Evolutionary conservation across 305 asterid species (phyloP).

Genomic region (Fraxinus dipetala): DNA sequence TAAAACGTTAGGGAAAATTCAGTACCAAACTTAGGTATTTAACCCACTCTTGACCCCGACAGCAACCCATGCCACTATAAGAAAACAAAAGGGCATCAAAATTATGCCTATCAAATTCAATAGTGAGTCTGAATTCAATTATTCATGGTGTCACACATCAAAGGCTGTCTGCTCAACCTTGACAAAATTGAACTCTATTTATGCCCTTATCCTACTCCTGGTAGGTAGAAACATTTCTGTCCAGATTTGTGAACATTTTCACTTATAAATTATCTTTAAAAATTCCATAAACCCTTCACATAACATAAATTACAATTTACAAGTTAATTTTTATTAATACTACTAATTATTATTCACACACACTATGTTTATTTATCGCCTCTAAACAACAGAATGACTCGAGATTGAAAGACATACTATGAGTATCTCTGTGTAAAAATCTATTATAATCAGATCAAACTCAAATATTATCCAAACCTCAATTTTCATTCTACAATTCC

Average conservation of each 20-base stretch:
- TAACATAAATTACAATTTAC: not conserved
- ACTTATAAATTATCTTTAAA: not conserved
- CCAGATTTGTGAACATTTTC: not conserved
- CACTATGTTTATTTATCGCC: not conserved
- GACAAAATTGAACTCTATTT: not conserved
- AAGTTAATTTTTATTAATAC: not conserved
- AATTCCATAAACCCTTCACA: not conserved
- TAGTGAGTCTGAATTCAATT: not conserved
- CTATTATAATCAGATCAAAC: not conserved
- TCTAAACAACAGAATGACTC: not conserved
- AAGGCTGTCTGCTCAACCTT: not conserved
- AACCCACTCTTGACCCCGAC: not conserved
- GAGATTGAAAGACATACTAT: not conserved
- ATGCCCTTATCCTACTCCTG: not conserved
- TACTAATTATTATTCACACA: not conserved
- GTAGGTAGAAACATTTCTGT: not conserved
- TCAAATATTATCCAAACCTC: not conserved
- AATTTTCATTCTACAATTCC: not conserved
- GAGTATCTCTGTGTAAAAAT: not conserved
- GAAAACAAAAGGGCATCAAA: not conserved
- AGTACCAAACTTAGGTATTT: not conserved
- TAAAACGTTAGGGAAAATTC: not conserved
- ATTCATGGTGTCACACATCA: not conserved
- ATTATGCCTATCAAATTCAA: not conserved
- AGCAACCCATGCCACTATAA: not conserved